These are phyloP conservation scores for Gryganskiella cystojenkinii DNA, from an alignment of 192 early-diverging fungal genomes.

Conservation along the genomic window DNA sequence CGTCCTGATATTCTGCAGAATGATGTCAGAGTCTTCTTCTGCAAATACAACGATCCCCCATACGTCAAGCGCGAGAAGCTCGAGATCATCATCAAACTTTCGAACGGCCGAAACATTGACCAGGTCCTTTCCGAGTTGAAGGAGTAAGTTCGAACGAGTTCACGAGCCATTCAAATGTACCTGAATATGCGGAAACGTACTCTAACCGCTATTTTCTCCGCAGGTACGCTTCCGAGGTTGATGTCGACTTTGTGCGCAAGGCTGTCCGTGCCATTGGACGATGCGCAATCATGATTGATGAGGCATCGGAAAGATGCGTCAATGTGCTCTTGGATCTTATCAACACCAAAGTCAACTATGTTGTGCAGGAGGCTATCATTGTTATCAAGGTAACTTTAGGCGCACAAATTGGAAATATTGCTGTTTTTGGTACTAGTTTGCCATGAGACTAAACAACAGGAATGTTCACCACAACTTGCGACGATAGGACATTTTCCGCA, in stretches of 20 bases:
- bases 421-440: too few species aligned
- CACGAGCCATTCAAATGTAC: not conserved
- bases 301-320: slow-evolving; percentile 87
- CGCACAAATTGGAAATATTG: not conserved
- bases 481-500: slow-evolving; percentile 88
- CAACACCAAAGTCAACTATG: slow-evolving; percentile 88
- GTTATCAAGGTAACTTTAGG: slow-evolving; percentile 78
- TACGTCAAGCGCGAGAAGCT: slow-evolving; percentile 98
- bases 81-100: slow-evolving; percentile 92
- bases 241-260: slow-evolving; percentile 95
- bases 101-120: slow-evolving; percentile 87
- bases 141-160: slow-evolving; percentile 73
- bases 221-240: slow-evolving; percentile 95
- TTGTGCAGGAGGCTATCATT: slow-evolving; percentile 92
- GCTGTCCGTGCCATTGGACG: slow-evolving; percentile 91
- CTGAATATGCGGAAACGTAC: not conserved
- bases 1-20: slow-evolving; percentile 87
- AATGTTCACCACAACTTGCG: too few species aligned
- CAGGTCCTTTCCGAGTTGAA: slow-evolving; percentile 93
- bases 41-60: slow-evolving; percentile 98
- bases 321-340: slow-evolving; percentile 91
- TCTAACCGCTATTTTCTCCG: not conserved
- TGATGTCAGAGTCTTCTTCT: slow-evolving; percentile 97
- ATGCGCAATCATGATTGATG: slow-evolving; percentile 92
- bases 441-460: too few species aligned